Evolutionary conservation across 2,329 filamentous ascomycete species (phyloP).

Genomic region (Colletotrichum noveboracense): DNA sequence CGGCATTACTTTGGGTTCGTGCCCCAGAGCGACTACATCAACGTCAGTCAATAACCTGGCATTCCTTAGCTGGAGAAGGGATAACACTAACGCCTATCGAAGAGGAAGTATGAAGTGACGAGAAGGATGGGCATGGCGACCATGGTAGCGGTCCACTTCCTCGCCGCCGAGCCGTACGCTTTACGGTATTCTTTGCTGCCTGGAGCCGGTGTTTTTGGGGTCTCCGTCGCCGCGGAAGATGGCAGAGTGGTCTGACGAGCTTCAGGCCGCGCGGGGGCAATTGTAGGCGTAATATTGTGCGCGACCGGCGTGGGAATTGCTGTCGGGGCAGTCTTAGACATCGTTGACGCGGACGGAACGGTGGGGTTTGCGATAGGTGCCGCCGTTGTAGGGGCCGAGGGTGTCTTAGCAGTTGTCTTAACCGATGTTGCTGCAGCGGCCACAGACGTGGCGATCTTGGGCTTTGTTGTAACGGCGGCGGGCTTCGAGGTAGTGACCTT

Average conservation of each 20-base stretch:
- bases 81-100: conserved; percentile 48
- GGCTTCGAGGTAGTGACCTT: background rate
- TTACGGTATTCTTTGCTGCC: conserved; percentile 45
- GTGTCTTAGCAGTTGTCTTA: background rate
- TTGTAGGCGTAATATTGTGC: background rate
- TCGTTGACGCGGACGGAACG: background rate
- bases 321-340: background rate
- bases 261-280: background rate
- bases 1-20: conserved; percentile 32
- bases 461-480: background rate
- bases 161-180: conserved; percentile 48
- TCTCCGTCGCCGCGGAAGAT: background rate
- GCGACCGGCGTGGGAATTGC: background rate
- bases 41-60: background rate
- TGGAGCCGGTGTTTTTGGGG: conserved; percentile 28
- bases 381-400: background rate
- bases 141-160: conserved; percentile 52
- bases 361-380: background rate
- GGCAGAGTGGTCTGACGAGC: background rate
- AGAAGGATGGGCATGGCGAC: conserved; percentile 59
- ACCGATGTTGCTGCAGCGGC: background rate
- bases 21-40: conserved; percentile 33
- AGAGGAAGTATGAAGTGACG: conserved; percentile 61
- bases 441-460: background rate
- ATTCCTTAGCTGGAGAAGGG: background rate